Evolutionary conservation across 345 rosid species (phyloP).

Genomic region (Ceriops decandra): DNA sequence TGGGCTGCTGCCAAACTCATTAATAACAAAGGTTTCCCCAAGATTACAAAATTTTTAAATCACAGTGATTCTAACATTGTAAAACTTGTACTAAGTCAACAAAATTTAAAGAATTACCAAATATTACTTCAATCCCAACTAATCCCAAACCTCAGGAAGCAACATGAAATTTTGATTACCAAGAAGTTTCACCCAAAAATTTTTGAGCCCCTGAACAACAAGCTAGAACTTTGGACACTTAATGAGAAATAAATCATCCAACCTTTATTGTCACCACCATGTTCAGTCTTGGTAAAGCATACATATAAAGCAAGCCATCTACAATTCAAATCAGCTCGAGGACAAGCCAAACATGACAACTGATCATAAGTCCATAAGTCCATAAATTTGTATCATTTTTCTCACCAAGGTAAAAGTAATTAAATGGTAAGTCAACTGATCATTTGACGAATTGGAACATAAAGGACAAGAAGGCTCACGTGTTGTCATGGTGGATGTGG

Average conservation of each 20-base stretch:
- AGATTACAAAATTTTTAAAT: background rate
- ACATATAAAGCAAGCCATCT: background rate
- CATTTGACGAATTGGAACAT: conserved; percentile 3
- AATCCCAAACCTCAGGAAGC: background rate
- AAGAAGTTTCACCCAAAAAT: background rate
- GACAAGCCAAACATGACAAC: background rate
- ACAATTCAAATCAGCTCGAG: conserved; percentile 1
- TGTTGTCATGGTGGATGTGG: conserved; percentile 21
- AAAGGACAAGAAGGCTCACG: conserved; percentile 34
- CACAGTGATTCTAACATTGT: background rate
- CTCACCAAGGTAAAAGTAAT: background rate
- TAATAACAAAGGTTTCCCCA: conserved; percentile 2
- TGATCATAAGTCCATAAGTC: background rate
- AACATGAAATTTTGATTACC: background rate
- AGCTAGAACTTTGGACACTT: background rate
- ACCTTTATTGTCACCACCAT: background rate
- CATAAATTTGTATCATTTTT: background rate
- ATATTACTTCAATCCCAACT: background rate
- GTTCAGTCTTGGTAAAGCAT: background rate
- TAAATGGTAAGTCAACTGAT: conserved; percentile 10
- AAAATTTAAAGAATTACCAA: background rate
- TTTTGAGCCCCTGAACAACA: background rate
- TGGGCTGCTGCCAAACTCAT: background rate
- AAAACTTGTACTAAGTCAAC: background rate
- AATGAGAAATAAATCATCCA: background rate